A percentile compares a stretch with the other conserved stretches of the same genome.
phyloP scores from a whole-genome alignment of 1,284 basidiomycete genomes.

The Ustilago tritici region DNA sequence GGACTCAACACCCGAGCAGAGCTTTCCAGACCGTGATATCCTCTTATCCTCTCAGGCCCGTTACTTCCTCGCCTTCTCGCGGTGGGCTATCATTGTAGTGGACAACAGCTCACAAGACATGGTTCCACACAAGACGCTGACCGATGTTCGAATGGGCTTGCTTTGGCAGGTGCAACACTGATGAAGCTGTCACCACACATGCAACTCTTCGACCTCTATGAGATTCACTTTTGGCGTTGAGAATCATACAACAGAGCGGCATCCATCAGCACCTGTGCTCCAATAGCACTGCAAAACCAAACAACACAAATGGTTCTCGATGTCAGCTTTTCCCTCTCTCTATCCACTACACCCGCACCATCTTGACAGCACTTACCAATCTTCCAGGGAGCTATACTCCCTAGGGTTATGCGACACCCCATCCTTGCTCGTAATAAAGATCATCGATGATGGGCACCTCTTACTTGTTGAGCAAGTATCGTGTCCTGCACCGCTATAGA shows the following conservation, averaged over 20 bases:
- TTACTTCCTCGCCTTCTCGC: too few relatives aligned
- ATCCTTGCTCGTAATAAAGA: conserved; percentile 50
- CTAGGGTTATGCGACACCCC: conserved; percentile 46
- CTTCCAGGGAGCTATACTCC: conserved; percentile 42
- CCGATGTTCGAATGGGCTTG: too few relatives aligned
- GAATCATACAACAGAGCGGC: conserved; percentile 45
- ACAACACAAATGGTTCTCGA: neutral
- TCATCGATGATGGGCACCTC: conserved; percentile 46
- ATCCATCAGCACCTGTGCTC: conserved; percentile 52
- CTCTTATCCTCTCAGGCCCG: too few relatives aligned
- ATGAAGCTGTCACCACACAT: neutral
- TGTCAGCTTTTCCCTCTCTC: neutral
- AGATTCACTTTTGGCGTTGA: conserved; percentile 14
- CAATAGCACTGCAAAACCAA: conserved; percentile 30
- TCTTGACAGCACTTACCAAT: conserved; percentile 29
- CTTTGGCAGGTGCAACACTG: too few relatives aligned
- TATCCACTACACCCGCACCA: neutral
- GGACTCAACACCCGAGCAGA: neutral
- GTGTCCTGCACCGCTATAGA: conserved; percentile 51
- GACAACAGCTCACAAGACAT: too few relatives aligned
- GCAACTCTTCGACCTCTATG: neutral
- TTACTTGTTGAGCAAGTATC: conserved; percentile 52
- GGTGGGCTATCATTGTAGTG: too few relatives aligned
- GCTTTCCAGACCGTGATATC: too few relatives aligned
- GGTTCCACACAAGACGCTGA: too few relatives aligned